Percentiles rank a stretch among this genome's conserved stretches.
These are phyloP conservation scores for Rhizopus stolonifer DNA, from an alignment of 371 early-diverging fungal genomes.

Conservation along the genomic window DNA sequence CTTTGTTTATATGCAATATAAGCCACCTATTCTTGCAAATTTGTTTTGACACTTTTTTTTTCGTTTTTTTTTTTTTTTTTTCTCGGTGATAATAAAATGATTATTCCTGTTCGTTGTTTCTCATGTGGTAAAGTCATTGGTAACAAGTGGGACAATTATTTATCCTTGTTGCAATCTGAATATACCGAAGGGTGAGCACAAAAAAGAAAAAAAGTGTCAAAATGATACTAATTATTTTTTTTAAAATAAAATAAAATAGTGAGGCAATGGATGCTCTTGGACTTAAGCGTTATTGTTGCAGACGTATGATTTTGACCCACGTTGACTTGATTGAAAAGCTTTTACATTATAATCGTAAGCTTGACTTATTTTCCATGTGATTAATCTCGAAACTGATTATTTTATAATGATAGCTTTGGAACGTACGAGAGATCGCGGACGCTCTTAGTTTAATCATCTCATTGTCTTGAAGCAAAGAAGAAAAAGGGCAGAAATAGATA, in stretches of 20 bases:
- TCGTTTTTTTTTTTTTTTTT: slow-evolving; percentile 5
- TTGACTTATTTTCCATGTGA: neutral
- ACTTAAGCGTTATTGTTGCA: slow-evolving; percentile 98
- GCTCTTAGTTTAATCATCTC: slow-evolving; percentile 20
- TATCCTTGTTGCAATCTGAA: slow-evolving; percentile 76
- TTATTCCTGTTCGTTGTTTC: slow-evolving; percentile 96
- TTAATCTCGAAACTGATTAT: neutral
- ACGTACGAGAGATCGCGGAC: slow-evolving; percentile 33
- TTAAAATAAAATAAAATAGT: slow-evolving; percentile 1
- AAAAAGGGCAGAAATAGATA: too few species aligned
- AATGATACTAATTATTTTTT: neutral
- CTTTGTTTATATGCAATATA: slow-evolving; percentile 22
- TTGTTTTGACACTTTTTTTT: slow-evolving; percentile 1
- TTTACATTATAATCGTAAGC: slow-evolving; percentile 90
- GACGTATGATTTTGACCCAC: slow-evolving; percentile 98
- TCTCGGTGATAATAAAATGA: slow-evolving; percentile 60
- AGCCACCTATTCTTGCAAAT: slow-evolving; percentile 3
- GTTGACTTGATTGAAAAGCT: slow-evolving; percentile 99
- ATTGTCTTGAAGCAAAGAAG: too few species aligned
- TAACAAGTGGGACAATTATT: slow-evolving; percentile 96
- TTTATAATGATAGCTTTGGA: slow-evolving; percentile 25
- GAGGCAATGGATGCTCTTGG: slow-evolving; percentile 93
- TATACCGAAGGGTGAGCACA: slow-evolving; percentile 80
- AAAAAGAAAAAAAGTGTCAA: slow-evolving; percentile 46
- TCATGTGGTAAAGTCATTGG: slow-evolving; percentile 99